Base-by-base conservation (phyloP, 176 grass and related monocot genomes). In the Zoysia japonica region DNA sequence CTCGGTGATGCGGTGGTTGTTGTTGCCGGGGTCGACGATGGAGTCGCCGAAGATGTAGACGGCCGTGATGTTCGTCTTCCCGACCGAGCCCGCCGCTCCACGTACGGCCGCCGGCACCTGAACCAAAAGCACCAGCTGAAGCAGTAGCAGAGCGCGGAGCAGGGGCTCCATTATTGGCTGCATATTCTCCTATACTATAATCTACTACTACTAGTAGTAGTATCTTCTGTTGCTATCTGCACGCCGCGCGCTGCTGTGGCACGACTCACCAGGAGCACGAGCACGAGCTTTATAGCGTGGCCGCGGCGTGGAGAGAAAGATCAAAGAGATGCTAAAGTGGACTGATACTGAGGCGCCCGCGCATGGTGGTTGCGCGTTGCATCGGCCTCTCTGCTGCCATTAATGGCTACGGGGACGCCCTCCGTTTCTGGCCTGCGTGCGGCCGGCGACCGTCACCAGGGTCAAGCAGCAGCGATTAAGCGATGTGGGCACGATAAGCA, bases 41-140 rank as follows among this genome's bases (percentile, higher is more conserved):
- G 87, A 88, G 76, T 88, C 81, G 41, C 87, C 87, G 65, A 88
- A 88, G 3, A 88, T 11, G 77, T 71, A 84, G 47, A 88, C 17
- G 41, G 87, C 64, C 12, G 75, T 61, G 61, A 83, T 35, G 0
- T 67, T 67, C 1, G 2, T 46, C 3, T 35, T 57, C 37, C 7
- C 60, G 3, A 0, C 20, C 9, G 7, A 5, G 6, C 15, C 12
- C 5, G 51, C 12, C 5, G 51, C 84, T 36, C 62, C 77, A 51
- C 7, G 52, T 36, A 37, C 54, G 54, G 12, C 4, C 7, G 61
- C 50, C 35, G 57, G 50, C 48, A 11, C n/a, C 48, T 14, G n/a
- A 19, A 3, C 9, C 38, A 17, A 9, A 28, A 11, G 2, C 39
- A 37, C 0, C 11, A 64, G 42, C 3, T 16, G 37, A 9, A 42